Evolutionary conservation across 169 alveolate genomes (phyloP), one percentile per base, ranked within the genome.

Genomic region (Cryptosporidium sp.): DNA sequence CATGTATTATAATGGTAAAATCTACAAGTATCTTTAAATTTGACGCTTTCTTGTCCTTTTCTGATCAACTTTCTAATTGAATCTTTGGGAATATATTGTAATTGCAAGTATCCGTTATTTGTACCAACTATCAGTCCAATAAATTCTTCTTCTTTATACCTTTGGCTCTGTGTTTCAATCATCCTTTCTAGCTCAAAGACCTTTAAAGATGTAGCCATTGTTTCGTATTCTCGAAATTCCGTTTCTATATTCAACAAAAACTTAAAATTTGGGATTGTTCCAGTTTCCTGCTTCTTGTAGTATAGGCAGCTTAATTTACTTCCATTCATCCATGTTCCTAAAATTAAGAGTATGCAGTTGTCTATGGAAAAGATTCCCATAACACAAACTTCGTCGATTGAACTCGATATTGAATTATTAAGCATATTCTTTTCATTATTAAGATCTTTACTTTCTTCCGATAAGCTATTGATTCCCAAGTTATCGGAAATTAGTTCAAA

Each of bases 301-400:
- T n/a, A 65, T 16, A 80, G 29, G 18, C 73, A 62, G n/a, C 43
- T 41, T 62, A 65, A 50, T 33, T 59, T 59, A 9, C 65, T n/a
- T 31, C 86, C 86, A 58, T 51, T 21, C 69, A 73, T 50, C 89
- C 89, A 80, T 12, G 89, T 80, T 18, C 89, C 65, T 21, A 80
- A n/a, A 43, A 80, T 61, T 18, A 80, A 8, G 41, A 80, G 55
- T 26, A 67, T 62, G 14, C 4, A 65, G 23, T 80, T 23, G 12
- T 59, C 68, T 62, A 59, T 45, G 21, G 68, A 37, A 23, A 62
- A 65, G 8, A 80, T 31, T 12, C 67, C 67, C 55, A 59, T 16
- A 33, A 59, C 62, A 50, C 67, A 61, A 31, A 80, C 33, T 29
- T 80, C 89, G 29, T 80, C 89, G 48, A 67, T 43, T 8, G 39